These are phyloP conservation scores for Taiozyma sp. DNA, from an alignment of 1,139 yeast genomes.

Conservation along the genomic window DNA sequence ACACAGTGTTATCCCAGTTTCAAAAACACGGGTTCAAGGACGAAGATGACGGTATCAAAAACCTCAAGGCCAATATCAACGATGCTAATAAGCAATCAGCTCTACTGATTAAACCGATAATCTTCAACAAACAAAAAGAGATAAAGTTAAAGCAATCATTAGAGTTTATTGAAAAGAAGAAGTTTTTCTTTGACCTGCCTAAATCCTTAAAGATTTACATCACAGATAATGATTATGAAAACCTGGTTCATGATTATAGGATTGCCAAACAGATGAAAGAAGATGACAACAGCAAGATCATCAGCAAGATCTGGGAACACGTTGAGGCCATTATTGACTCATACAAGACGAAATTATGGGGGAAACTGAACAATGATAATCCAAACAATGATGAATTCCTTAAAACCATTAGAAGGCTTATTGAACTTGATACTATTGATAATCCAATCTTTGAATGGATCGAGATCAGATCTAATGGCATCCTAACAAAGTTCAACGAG, in stretches of 20 bases:
- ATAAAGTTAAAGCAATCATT: constrained; percentile 55
- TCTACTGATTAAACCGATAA: constrained; percentile 69
- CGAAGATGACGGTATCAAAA: constrained; percentile 30
- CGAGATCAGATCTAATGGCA: constrained; percentile 38
- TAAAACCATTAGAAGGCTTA: constrained; percentile 50
- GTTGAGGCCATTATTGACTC: constrained; percentile 60
- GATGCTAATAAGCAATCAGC: constrained; percentile 53
- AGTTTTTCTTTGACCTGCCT: constrained; percentile 71
- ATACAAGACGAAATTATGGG: constrained; percentile 63
- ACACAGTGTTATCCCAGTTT: constrained; percentile 51
- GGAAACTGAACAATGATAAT: constrained; percentile 40
- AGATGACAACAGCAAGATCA: constrained; percentile 23
- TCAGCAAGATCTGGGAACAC: constrained; percentile 60
- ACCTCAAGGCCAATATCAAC: constrained; percentile 43
- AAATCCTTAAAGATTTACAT: constrained; percentile 49
- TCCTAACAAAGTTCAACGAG: constrained; percentile 35
- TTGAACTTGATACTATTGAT: constrained; percentile 54
- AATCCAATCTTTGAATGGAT: constrained; percentile 68
- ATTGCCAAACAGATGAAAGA: constrained; percentile 38
- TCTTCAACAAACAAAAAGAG: constrained; percentile 59
- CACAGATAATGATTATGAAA: constrained; percentile 60
- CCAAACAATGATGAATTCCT: constrained; percentile 42
- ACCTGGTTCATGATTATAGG: constrained; percentile 65
- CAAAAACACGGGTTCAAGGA: constrained; percentile 31
- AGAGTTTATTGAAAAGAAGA: constrained; percentile 57